These are phyloP conservation scores for Leptodermis oblonga DNA, from an alignment of 257 asterid genomes.

Conservation along the genomic window DNA sequence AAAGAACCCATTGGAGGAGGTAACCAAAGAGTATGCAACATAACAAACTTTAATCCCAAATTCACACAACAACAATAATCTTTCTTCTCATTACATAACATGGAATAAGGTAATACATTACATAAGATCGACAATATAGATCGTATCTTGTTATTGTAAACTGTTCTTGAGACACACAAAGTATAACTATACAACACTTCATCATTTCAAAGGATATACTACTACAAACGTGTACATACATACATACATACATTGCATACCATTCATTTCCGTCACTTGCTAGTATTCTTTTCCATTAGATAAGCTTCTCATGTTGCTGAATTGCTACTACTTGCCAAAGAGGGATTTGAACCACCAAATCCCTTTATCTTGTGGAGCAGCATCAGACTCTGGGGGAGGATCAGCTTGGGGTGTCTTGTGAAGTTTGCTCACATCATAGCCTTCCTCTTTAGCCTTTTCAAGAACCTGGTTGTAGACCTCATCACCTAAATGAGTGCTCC, in stretches of 20 bases:
- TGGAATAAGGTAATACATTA: no score
- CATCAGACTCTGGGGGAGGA: slow-evolving; percentile 48
- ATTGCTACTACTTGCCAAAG: slow-evolving; percentile 57
- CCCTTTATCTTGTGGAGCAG: slow-evolving; percentile 51
- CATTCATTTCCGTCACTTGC: no score
- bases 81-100: background rate
- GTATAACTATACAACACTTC: no score
- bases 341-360: slow-evolving; percentile 88
- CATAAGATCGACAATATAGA: no score
- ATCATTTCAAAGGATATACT: no score
- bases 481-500: slow-evolving; percentile 46
- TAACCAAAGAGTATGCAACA: background rate
- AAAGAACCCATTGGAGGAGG: background rate
- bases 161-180: no score
- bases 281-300: background rate
- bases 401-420: slow-evolving; percentile 61
- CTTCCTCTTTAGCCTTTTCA: slow-evolving; percentile 54
- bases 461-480: slow-evolving; percentile 46
- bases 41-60: background rate
- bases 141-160: no score
- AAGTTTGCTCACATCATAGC: slow-evolving; percentile 76
- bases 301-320: background rate
- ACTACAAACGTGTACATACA: no score
- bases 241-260: no score
- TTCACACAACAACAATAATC: background rate